Conservation (phyloP, 2,329 filamentous ascomycete species). For the Cladorrhinum sp. region DNA sequence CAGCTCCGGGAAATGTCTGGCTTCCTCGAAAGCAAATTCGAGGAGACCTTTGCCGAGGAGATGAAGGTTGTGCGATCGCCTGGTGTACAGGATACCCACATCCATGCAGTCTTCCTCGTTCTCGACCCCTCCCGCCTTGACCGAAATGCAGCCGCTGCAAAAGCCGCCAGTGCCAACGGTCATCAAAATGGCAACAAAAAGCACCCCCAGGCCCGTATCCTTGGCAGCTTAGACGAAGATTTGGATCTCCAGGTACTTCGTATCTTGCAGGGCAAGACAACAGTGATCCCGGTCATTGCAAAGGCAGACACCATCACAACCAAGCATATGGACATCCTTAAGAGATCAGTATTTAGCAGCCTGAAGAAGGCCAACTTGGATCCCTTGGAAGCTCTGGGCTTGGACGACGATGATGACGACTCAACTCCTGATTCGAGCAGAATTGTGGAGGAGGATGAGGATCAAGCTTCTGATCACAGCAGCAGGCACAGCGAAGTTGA, state of each 20-base stretch:
- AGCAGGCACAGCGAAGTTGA: constrained; percentile 24
- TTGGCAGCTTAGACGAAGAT: constrained; percentile 78
- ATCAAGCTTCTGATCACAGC: constrained; percentile 27
- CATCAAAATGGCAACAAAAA: constrained; percentile 49
- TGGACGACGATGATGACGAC: constrained; percentile 75
- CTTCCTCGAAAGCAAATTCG: constrained; percentile 97
- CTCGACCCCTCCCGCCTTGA: constrained; percentile 86
- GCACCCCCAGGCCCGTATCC: constrained; percentile 39
- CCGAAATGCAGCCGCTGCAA: constrained; percentile 69
- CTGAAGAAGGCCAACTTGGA: constrained; percentile 84
- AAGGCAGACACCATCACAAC: constrained; percentile 97
- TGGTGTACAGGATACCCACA: constrained; percentile 91
- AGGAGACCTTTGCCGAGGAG: constrained; percentile 95
- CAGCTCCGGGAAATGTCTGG: constrained; percentile 87
- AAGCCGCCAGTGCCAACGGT: constrained; percentile 51
- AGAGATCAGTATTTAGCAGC: constrained; percentile 85
- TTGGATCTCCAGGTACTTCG: constrained; percentile 88
- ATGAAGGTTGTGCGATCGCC: constrained; percentile 95
- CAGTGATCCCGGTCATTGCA: constrained; percentile 89
- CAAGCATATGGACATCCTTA: constrained; percentile 87
- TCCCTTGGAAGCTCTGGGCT: constrained; percentile 78
- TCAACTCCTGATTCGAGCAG: constrained; percentile 44
- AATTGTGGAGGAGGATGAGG: constrained; percentile 57
- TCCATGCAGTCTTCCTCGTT: constrained; percentile 90
- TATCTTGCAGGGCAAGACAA: constrained; percentile 87